phyloP scores from a whole-genome alignment of 768 basidiomycete genomes.

The Termitomyces heimii region DNA sequence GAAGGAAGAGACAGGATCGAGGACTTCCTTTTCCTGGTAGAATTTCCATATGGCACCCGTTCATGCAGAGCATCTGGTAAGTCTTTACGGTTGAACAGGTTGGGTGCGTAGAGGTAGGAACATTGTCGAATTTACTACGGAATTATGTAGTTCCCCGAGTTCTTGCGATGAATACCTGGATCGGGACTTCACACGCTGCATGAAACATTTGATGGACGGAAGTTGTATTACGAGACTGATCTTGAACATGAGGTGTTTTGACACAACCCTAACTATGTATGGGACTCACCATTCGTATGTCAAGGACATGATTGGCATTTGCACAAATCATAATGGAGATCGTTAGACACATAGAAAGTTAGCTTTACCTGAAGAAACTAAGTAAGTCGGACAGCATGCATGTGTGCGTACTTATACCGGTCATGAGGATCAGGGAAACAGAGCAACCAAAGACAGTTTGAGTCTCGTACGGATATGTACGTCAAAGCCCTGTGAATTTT shows the following conservation, averaged over 20 bases:
- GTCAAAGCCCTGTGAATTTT: neutral
- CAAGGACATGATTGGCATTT: neutral
- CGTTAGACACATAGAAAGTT: no score
- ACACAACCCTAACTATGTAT: neutral
- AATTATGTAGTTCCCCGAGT: neutral
- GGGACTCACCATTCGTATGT: neutral
- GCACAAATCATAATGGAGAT: no score
- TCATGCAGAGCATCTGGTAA: neutral
- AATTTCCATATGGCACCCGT: neutral
- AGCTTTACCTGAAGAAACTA: neutral
- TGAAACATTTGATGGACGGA: constrained; percentile 5
- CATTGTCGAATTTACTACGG: neutral
- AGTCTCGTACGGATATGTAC: neutral
- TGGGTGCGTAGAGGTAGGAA: neutral
- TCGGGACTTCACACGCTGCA: neutral
- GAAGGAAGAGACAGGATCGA: neutral
- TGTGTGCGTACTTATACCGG: no score
- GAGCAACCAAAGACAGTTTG: neutral
- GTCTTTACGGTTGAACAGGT: neutral
- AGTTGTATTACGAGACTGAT: neutral
- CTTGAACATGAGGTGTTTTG: neutral
- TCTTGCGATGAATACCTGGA: neutral
- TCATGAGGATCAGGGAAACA: neutral
- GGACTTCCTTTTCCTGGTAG: neutral
- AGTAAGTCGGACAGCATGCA: neutral